phyloP scores from a whole-genome alignment of 805 yeast species.

The Lachancea quebecensis region DNA sequence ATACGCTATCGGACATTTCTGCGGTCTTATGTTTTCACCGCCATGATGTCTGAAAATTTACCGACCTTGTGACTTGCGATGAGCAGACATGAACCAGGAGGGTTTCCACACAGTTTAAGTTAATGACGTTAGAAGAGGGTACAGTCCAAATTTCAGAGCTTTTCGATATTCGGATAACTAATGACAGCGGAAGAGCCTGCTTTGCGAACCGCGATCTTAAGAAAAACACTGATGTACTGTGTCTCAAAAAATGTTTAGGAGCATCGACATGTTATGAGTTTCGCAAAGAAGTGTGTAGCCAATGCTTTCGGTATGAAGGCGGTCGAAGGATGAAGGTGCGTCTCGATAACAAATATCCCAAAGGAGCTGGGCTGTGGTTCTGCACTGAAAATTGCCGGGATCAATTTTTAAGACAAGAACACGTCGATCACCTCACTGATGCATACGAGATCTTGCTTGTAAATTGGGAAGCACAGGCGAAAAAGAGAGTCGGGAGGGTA shows the following conservation, averaged over 20 bases:
- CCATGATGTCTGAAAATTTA: constrained; percentile 23
- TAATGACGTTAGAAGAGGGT: too few species aligned
- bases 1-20: constrained; percentile 29
- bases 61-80: constrained; percentile 4
- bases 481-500: constrained; percentile 12
- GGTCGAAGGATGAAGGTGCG: constrained; percentile 43
- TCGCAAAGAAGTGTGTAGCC: constrained; percentile 55
- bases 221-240: constrained; percentile 36
- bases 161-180: constrained; percentile 14
- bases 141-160: neutral
- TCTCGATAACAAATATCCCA: constrained; percentile 21
- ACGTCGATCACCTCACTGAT: constrained; percentile 30
- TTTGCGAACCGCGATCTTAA: constrained; percentile 40
- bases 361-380: constrained; percentile 44
- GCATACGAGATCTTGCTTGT: constrained; percentile 30
- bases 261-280: constrained; percentile 45
- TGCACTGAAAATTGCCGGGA: constrained; percentile 43
- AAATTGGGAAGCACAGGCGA: constrained; percentile 28
- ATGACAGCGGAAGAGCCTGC: constrained; percentile 42
- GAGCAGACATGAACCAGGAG: constrained; percentile 15
- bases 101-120: too few species aligned
- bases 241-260: constrained; percentile 39
- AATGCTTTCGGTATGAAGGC: constrained; percentile 43
- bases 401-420: constrained; percentile 34
- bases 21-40: constrained; percentile 63